Base-by-base conservation (phyloP, 768 basidiomycete genomes). In the Lactifluus piperatus region DNA sequence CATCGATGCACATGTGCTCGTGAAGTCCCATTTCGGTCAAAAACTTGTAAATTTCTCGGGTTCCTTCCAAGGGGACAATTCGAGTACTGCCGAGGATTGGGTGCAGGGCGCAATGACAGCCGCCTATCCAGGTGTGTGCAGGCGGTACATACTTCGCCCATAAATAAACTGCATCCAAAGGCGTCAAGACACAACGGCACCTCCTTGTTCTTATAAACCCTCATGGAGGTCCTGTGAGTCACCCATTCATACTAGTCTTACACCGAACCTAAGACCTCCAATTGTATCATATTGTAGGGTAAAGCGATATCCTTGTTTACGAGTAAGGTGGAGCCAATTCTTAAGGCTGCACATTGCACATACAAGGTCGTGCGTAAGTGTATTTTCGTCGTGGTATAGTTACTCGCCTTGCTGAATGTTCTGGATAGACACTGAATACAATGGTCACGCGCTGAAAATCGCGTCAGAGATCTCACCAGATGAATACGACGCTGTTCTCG, bases 161-260 rank as follows among this genome's bases (percentile, higher is more conserved):
- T 34, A 34, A 51, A 3, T 39, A 34, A 55, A 39, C 32, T 0
- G 4, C 30, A 55, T 30, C 36, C 29, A 48, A 67, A 77, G 87
- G 80, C 43, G 70, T 80, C n/a, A 78, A 79, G 64, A 81, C 77
- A 22, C 69, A 74, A 51, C 77, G 84, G 47, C 72, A 75, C 20
- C 67, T 94, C 30, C 81, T 83, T 62, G 78, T 93, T 8, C 68
- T 94, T 44, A 76, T 94, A 39, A 94, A 94, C 69, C 92, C 92
- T 9, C 72, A 78, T 56, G 84, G 91, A 51, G 92, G 92, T n/a
- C 77, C 76, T 22, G 91, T 90, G 68, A 30, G 84, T 75, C 1
- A 37, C 22, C 22, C 26, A 41, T 20, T 6, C 18, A 49, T 11
- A 45, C 18, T 41, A 34, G 30, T 37, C 51, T 43, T 43, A 16